phyloP scores from a whole-genome alignment of 805 yeast species.

The Saturnispora saitoi region DNA sequence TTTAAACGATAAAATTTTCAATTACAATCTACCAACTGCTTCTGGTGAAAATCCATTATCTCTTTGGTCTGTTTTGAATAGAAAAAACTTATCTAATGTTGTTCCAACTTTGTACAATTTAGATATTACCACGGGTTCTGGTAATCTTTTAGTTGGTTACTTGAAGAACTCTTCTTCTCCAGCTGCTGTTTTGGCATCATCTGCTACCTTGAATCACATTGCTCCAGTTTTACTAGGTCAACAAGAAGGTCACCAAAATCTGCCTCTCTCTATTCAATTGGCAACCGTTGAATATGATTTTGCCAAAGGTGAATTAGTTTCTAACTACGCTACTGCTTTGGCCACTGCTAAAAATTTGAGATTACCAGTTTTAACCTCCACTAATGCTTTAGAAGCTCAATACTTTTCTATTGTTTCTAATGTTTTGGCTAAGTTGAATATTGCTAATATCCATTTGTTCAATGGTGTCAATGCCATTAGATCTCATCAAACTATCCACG shows the following conservation, averaged over 20 bases:
- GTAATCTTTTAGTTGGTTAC: slow-evolving; percentile 71
- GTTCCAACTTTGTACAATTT: slow-evolving; percentile 54
- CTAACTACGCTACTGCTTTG: slow-evolving; percentile 57
- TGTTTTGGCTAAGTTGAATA: slow-evolving; percentile 52
- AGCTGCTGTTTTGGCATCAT: slow-evolving; percentile 50
- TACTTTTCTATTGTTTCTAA: slow-evolving; percentile 56
- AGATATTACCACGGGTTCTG: slow-evolving; percentile 80
- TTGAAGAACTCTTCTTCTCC: slow-evolving; percentile 25
- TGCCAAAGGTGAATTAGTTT: slow-evolving; percentile 40
- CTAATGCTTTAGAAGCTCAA: slow-evolving; percentile 54
- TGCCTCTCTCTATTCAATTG: slow-evolving; percentile 63
- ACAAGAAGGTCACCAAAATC: slow-evolving; percentile 24
- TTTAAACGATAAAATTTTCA: slow-evolving; percentile 47
- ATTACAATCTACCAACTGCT: slow-evolving; percentile 34
- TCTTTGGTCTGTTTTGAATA: slow-evolving; percentile 49
- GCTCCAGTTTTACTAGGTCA: slow-evolving; percentile 44
- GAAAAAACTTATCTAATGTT: slow-evolving; percentile 43
- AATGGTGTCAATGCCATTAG: slow-evolving; percentile 68
- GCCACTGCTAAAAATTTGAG: slow-evolving; percentile 54
- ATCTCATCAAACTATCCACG: slow-evolving; percentile 38
- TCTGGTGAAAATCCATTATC: slow-evolving; percentile 45
- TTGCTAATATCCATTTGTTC: slow-evolving; percentile 63
- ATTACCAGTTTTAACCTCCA: slow-evolving; percentile 63
- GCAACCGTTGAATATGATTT: slow-evolving; percentile 70
- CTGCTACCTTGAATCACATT: slow-evolving; percentile 63